Percentiles rank a stretch among this genome's conserved stretches.
These are phyloP conservation scores for Russula sp. DNA, from an alignment of 768 basidiomycete species.

Conservation along the genomic window DNA sequence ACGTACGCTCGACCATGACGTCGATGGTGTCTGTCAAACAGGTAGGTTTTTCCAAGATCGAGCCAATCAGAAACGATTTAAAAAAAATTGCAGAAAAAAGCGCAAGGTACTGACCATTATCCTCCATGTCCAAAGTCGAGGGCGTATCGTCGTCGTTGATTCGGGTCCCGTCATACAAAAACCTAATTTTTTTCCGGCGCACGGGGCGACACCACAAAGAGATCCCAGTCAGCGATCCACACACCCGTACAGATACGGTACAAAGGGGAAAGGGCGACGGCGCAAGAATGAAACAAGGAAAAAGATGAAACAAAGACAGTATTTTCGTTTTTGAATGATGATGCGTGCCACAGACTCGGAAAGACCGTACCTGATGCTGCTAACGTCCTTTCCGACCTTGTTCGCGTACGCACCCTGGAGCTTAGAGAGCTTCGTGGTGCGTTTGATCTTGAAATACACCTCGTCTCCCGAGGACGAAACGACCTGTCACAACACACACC, in stretches of 20 bases:
- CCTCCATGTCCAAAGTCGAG: slow-evolving; percentile 77
- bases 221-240: too few species aligned
- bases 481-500: slow-evolving; percentile 40
- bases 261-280: background rate
- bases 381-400: slow-evolving; percentile 87
- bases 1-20: slow-evolving; percentile 93
- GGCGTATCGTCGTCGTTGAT: slow-evolving; percentile 91
- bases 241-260: too few species aligned
- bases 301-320: background rate
- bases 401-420: slow-evolving; percentile 87
- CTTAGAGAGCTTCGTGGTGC: slow-evolving; percentile 86
- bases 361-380: slow-evolving; percentile 65
- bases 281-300: background rate
- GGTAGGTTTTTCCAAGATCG: background rate
- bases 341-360: background rate
- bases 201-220: too few species aligned
- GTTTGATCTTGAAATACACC: slow-evolving; percentile 97
- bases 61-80: background rate
- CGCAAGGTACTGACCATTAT: slow-evolving; percentile 50
- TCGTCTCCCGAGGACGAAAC: slow-evolving; percentile 72
- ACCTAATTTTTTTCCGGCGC: slow-evolving; percentile 38
- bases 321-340: background rate
- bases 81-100: background rate
- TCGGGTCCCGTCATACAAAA: slow-evolving; percentile 83
- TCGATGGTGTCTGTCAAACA: slow-evolving; percentile 72